Base-by-base conservation (phyloP, 2,329 filamentous ascomycete species). In the Cytospora schulzeri region DNA sequence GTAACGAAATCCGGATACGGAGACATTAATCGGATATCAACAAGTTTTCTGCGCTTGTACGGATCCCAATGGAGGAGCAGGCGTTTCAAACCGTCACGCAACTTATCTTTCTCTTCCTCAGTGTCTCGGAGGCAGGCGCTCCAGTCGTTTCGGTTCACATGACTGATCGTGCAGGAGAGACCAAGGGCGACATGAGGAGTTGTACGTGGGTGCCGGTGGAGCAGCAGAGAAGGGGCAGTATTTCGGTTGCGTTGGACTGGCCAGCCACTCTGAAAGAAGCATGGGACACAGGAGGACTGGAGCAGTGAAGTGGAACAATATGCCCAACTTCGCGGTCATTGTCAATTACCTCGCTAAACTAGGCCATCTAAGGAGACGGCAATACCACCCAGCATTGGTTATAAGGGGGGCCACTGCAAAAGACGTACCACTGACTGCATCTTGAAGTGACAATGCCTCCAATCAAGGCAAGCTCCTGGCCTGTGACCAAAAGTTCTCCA, bases 401-500 rank as follows among this genome's bases (percentile, higher is more conserved):
- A 22, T n/a, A n/a, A n/a, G n/a, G 9, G 19, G 45, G n/a, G 7
- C 9, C 45, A 14, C 9, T 48, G 45, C 45, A 24, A 14, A 48
- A 14, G 22, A 48, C 45, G 45, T 24, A 48, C 45, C n/a, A 48
- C n/a, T 31, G 29, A 28, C 35, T 50, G 52, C n/a, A 26, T 28
- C 28, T 33, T 54, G 51, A 7, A 35, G 28, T 41, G 19, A 17
- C 31, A 14, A 22, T n/a, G 12, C 19, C 22, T 22, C 33, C 3
- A n/a, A 33, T 26, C 63, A 69, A 11, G 45, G 48, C 53, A 74
- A 71, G 19, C 75, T 91, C 81, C 96, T 96, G 0, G 93, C 94
- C 70, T 95, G 78, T 12, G 90, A 90, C 95, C 95, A 99, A 73
- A 99, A 94, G 71, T 90, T 96, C 71, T 98, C 94, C 85, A 98